Conservation (phyloP, 208 protist species). For the Trichomonas tenax region DNA sequence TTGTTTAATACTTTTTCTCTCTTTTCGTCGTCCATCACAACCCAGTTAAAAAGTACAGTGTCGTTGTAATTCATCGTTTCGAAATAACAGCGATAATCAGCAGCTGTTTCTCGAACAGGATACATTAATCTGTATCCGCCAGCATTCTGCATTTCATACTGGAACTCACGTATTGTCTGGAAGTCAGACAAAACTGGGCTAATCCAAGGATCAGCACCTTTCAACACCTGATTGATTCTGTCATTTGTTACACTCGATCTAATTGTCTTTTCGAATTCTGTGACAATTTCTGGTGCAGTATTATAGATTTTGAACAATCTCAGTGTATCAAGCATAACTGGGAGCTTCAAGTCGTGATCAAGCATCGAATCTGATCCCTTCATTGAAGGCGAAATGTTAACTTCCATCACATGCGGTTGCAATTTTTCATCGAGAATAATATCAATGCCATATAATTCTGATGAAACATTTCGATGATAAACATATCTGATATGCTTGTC, state of each 20-base stretch:
- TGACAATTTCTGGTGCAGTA: neutral
- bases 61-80: neutral
- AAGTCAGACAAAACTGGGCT: neutral
- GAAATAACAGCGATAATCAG: neutral
- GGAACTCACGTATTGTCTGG: neutral
- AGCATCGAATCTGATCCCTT: neutral
- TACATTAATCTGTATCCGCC: neutral
- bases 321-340: neutral
- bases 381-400: conserved; percentile 56
- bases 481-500: conserved; percentile 20
- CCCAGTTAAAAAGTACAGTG: neutral
- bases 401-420: conserved; percentile 79
- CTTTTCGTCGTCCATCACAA: neutral
- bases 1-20: neutral
- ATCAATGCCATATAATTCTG: conserved; percentile 84
- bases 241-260: neutral
- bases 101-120: neutral
- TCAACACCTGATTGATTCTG: neutral
- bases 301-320: neutral
- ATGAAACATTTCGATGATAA: conserved; percentile 48
- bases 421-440: conserved; percentile 71
- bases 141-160: neutral
- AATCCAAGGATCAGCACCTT: neutral
- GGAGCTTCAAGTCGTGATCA: neutral
- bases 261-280: neutral